Conservation (phyloP, 1,284 basidiomycete genomes). For the Irpex sp. region DNA sequence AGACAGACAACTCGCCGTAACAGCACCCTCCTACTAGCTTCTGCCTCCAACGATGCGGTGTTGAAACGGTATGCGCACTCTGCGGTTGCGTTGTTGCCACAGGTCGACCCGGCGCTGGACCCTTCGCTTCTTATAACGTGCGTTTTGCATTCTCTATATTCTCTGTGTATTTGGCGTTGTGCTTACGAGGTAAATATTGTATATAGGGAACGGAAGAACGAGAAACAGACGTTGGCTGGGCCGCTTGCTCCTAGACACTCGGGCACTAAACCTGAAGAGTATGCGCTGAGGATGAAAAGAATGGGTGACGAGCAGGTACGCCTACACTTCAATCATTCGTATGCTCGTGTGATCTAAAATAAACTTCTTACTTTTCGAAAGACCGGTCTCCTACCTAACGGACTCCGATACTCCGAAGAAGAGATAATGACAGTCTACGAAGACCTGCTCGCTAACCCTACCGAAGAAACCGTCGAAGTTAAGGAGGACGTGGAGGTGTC, state of each 20-base stretch:
- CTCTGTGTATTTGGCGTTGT: too few relatives aligned
- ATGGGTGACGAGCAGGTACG: neutral
- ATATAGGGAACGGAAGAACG: neutral
- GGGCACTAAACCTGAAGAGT: neutral
- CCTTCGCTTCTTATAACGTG: neutral
- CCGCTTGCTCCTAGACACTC: neutral
- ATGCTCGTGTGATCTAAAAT: neutral
- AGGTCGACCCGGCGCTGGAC: neutral
- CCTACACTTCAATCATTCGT: too few relatives aligned
- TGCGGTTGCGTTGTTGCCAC: neutral
- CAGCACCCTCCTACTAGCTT: neutral
- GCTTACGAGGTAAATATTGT: neutral
- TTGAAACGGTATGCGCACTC: neutral
- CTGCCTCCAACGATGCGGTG: neutral
- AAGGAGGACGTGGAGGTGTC: constrained; percentile 8
- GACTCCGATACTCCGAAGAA: constrained; percentile 39
- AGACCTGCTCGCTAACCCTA: constrained; percentile 44
- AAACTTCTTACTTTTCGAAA: neutral
- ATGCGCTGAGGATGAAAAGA: constrained; percentile 1
- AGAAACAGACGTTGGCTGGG: neutral
- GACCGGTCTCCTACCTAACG: neutral
- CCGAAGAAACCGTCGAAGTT: constrained; percentile 26
- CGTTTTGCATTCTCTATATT: too few relatives aligned
- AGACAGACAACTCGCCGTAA: neutral
- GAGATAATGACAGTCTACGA: constrained; percentile 49